Evolutionary conservation across 441 rosid genomes (phyloP), one percentile per base, ranked within the genome.

Genomic region (Adansonia gregorii): DNA sequence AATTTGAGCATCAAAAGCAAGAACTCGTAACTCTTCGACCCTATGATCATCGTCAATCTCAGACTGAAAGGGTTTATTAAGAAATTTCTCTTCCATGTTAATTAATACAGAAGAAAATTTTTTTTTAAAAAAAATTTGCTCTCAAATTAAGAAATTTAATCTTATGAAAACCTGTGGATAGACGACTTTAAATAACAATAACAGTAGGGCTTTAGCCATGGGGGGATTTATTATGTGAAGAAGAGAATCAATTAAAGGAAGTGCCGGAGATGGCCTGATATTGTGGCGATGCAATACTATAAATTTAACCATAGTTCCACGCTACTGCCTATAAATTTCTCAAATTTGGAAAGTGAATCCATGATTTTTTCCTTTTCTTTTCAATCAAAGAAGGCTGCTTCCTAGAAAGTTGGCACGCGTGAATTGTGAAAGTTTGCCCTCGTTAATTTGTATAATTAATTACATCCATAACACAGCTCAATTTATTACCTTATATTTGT

Each of bases 81-180:
- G 7, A 67, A 45, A 11, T 1, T 19, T 45, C 3, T 46, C 72
- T 6, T 68, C 56, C 72, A 68, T 68, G 8, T 67, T 19, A 10
- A 46, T n/a, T 64, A n/a, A n/a, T 55, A 64, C 9, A 45, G 17
- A 67, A 67, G 72, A 19, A 67, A 12, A 56, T 31, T 31, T 31
- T 31, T 31, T 31, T 31, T 31, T 31, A 9, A 14, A 15, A 15
- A 7, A 15, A 64, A 2, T 15, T 35, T 39, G 6, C 22, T 35
- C 8, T 20, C n/a, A n/a, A 8, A 45, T 9, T 43, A 19, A 3
- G 3, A 43, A 17, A 11, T 3, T 15, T 39, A 39, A 8, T 66
- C 51, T 41, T 17, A 17, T 9, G 14, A 67, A 66, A 19, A 43
- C 24, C 11, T 43, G 43, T 41, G 71, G 15, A 1, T 17, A 67